phyloP scores from a whole-genome alignment of 148 eudicot genomes.

The Hydrangea macrophylla region DNA sequence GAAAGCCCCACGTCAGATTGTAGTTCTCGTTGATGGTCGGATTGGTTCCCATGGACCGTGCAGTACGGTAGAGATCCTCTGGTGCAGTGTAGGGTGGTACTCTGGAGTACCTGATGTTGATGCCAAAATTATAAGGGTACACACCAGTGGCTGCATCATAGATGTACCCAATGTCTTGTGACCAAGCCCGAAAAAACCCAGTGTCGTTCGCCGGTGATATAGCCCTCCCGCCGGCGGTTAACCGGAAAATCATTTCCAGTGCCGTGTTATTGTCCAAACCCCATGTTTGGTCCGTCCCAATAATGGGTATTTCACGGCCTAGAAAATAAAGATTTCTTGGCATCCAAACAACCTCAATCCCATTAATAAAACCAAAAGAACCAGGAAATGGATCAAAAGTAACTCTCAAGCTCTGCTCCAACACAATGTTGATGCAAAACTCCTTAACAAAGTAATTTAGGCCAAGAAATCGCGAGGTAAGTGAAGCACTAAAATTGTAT shows the following conservation, averaged over 20 bases:
- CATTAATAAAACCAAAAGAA: slow-evolving; percentile 26
- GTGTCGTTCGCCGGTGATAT: background rate
- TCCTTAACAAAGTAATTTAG: slow-evolving; percentile 5
- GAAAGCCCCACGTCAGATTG: background rate
- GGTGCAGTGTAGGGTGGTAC: background rate
- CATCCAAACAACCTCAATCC: slow-evolving; percentile 27
- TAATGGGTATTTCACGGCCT: background rate
- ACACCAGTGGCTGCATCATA: background rate
- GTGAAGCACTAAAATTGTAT: slow-evolving; percentile 16
- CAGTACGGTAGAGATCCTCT: background rate
- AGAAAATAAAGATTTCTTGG: slow-evolving; percentile 18
- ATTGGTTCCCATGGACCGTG: background rate
- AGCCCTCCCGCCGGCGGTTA: background rate
- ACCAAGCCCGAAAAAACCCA: background rate
- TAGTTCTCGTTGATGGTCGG: background rate
- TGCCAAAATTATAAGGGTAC: background rate
- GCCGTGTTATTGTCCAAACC: slow-evolving; percentile 6
- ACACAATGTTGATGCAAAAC: slow-evolving; percentile 1
- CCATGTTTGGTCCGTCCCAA: slow-evolving; percentile 5
- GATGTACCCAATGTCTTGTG: background rate
- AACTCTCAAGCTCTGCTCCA: slow-evolving; percentile 2
- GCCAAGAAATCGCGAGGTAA: background rate
- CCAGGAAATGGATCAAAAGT: slow-evolving; percentile 21
- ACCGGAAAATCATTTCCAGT: background rate
- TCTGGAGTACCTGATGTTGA: background rate